Conservation (phyloP, 768 basidiomycete species). For the Dacryopinax spathularia region DNA sequence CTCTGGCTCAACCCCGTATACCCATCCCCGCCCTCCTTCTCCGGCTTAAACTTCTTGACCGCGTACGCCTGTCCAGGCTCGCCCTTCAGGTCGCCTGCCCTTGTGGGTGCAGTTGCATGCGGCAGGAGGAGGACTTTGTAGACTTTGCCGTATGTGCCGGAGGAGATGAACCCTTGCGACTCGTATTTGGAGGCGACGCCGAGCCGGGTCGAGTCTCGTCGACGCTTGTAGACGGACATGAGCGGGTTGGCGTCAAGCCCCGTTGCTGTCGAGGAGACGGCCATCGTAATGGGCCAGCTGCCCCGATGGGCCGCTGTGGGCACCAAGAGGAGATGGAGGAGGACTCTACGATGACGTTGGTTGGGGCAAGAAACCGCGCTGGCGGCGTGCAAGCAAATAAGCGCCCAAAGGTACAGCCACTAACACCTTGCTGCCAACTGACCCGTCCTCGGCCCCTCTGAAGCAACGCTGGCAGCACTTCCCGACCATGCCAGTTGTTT, state of each 20-base stretch:
- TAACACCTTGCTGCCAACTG: too few relatives aligned
- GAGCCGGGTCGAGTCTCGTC: conserved; percentile 53
- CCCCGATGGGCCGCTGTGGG: too few relatives aligned
- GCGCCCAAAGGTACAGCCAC: too few relatives aligned
- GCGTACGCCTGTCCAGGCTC: conserved; percentile 61
- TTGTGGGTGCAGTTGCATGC: conserved; percentile 22
- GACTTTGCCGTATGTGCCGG: conserved; percentile 95
- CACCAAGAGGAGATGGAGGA: too few relatives aligned
- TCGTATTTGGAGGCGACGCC: conserved; percentile 69
- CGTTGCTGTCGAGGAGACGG: neutral
- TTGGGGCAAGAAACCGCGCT: too few relatives aligned
- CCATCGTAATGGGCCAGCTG: neutral
- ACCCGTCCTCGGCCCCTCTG: too few relatives aligned
- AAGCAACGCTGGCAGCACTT: too few relatives aligned
- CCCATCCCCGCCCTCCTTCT: conserved; percentile 94
- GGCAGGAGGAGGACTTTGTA: conserved; percentile 62
- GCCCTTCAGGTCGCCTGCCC: conserved; percentile 45
- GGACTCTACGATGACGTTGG: too few relatives aligned
- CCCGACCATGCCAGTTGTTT: too few relatives aligned
- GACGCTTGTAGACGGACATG: conserved; percentile 73
- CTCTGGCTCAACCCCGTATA: conserved; percentile 98
- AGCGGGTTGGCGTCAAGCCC: neutral
- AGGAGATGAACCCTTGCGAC: conserved; percentile 94
- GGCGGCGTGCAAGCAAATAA: too few relatives aligned
- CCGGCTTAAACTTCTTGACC: conserved; percentile 99